Base-by-base conservation (phyloP, 2,329 filamentous ascomycete genomes). In the Trichocomaceae sp. region DNA sequence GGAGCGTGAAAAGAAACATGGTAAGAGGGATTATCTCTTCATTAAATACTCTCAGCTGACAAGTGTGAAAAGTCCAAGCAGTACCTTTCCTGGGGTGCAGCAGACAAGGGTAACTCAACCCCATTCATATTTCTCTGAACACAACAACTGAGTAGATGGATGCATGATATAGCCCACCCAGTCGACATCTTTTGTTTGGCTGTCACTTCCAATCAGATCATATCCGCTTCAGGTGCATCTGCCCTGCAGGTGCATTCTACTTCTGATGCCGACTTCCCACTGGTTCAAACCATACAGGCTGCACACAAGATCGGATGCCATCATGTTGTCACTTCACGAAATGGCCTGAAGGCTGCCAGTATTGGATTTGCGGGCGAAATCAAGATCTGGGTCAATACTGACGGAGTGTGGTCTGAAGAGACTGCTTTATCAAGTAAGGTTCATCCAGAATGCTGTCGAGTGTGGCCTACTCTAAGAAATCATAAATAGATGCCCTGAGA, bases 261-360 rank as follows among this genome's bases (percentile, higher is more conserved):
- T 19, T 79, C 78, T 57, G 78, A 86, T 50, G 73, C 87, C 22
- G 80, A 86, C 44, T 91, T 90, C 60, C 84, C 89, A 2, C 80
- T 95, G 59, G 78, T 81, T 12, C 93, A 99, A 69, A 88, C 86
- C 20, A 82, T 99, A 57, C 77, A 84, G 51, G 81, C 82, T 61
- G 91, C 87, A 29, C 93, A 99, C 75, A 85, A 85, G 61, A 81
- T 96, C 33, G 93, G 93, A 61, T 93, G 90, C 67, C 93, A 99
- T 73, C 93, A 99, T 72, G 76, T 97, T 49, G 85, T 83, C 59
- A 85, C 86, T 68, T 75, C 84, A 71, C 77, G 73, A 41, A 80
- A 87, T 61, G 90, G 90, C 44, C 82, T 79, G 52, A 79, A 84
- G 52, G 88, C 88, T 15, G 90, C 88, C 3, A 95, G 86, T 57